Evolutionary conservation across 345 rosid species (phyloP), one percentile per base, ranked within the genome.

Genomic region (Citrus mangshanensis): DNA sequence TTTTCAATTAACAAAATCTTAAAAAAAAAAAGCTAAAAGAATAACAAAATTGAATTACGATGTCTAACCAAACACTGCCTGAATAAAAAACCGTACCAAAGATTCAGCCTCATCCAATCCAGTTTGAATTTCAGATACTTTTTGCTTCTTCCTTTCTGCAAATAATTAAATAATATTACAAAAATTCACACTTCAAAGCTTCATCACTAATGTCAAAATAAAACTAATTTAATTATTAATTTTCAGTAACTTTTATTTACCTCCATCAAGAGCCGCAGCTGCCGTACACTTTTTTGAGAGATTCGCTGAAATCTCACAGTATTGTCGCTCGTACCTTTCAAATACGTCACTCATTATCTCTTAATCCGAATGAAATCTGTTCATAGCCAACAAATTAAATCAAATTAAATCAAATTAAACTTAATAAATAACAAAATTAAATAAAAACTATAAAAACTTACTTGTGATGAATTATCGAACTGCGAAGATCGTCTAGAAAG

Each of bases 121-220:
- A 32, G 84, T 79, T 81, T 81, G 90, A 3, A 94, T 85, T 42
- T 93, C 97, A 56, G 96, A 85, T 35, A 93, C 85, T 81, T 88
- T 93, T 83, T 94, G 96, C 89, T 91, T 94, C 89, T 84, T 93
- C 83, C 85, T 91, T 85, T 94, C 97, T 93, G 88, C 86, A 86
- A 56, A 82, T 63, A n/a, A 79, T 56, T 63, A 64, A 27, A 66
- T 13, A 76, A 63, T 42, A 32, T 32, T 35, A 37, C n/a, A 49
- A 66, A 67, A 49, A 75, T 30, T 19, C 55, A 77, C 67, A 24
- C n/a, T 4, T 30, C 4, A 51, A 35, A 18, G 16, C 61, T 51
- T n/a, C 61, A 30, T 8, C 32, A 9, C 59, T 24, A 69, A 54
- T 46, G 5, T 46, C 24, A 78, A 12, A 40, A 32, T 25, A 8